phyloP scores from a whole-genome alignment of 228 moss, liverwort and hornwort genomes.

The Sphagnum magellanicum region DNA sequence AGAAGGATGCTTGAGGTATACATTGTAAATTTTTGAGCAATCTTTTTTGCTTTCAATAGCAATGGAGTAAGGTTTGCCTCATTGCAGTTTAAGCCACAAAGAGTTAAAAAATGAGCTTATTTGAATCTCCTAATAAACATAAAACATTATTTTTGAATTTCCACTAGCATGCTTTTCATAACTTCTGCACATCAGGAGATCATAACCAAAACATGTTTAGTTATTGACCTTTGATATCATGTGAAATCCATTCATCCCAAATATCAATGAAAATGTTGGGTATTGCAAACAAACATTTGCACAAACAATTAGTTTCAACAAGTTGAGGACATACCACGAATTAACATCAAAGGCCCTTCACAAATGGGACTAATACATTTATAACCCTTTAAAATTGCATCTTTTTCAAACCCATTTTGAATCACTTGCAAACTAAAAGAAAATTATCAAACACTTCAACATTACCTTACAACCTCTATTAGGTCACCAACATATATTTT shows the following conservation, averaged over 20 bases:
- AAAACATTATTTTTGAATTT: background rate
- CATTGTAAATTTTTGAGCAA: constrained; percentile 36
- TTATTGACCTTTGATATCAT: no score
- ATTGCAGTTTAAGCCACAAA: constrained; percentile 45
- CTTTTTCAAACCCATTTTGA: constrained; percentile 48
- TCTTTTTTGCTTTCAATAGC: constrained; percentile 32
- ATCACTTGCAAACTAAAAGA: constrained; percentile 36
- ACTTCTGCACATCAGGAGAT: background rate
- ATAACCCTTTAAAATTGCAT: constrained; percentile 80
- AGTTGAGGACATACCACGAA: constrained; percentile 21
- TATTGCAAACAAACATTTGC: no score
- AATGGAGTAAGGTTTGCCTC: constrained; percentile 23
- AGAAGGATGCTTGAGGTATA: constrained; percentile 38
- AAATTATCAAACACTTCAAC: background rate
- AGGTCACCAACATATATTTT: background rate
- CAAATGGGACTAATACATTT: constrained; percentile 54
- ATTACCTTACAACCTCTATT: background rate
- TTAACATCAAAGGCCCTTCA: constrained; percentile 47
- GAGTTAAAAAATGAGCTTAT: constrained; percentile 26
- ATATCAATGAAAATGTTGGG: no score
- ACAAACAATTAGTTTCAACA: no score
- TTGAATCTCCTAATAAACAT: constrained; percentile 33
- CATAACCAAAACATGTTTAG: no score
- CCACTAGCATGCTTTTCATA: background rate
- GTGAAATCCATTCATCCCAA: no score